phyloP scores from a whole-genome alignment of 164 flowering plant species.

The Vitis rupestris region DNA sequence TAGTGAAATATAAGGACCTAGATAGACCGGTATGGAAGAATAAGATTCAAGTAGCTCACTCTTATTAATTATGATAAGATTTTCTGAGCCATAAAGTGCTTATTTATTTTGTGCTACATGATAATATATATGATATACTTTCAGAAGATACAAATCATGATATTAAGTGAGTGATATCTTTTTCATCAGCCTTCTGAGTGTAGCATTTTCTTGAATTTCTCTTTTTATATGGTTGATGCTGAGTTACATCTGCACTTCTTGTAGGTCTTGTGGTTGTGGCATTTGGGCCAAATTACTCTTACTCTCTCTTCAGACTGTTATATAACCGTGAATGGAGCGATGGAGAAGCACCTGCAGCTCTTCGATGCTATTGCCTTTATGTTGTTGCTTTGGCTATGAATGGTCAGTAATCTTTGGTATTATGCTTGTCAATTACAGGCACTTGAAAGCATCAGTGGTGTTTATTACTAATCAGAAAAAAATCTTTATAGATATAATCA shows the following conservation, averaged over 20 bases:
- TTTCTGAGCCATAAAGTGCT: too few relatives aligned
- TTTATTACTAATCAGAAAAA: background rate
- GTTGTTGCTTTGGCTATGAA: slow-evolving; percentile 89
- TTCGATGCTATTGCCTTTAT: slow-evolving; percentile 77
- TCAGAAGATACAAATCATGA: too few relatives aligned
- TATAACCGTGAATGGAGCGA: slow-evolving; percentile 96
- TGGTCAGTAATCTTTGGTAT: slow-evolving; percentile 50
- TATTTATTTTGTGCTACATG: too few relatives aligned
- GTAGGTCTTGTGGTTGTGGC: slow-evolving; percentile 86
- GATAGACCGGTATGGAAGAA: too few relatives aligned
- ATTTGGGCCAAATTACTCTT: slow-evolving; percentile 97
- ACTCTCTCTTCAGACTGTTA: slow-evolving; percentile 77
- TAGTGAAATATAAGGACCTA: too few relatives aligned
- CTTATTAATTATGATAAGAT: too few relatives aligned
- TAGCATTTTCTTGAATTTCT: background rate
- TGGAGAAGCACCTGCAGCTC: slow-evolving; percentile 88
- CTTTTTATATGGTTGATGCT: background rate
- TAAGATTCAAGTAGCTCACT: too few relatives aligned
- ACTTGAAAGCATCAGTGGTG: background rate
- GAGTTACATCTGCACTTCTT: slow-evolving; percentile 7
- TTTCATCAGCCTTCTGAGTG: slow-evolving; percentile 2
- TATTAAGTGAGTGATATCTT: too few relatives aligned
- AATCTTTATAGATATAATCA: background rate
- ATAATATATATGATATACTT: too few relatives aligned
- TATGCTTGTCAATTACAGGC: background rate